Evolutionary conservation across 1,139 yeast species (phyloP), one percentile per base, ranked within the genome.

Genomic region (Lodderomyces metapsilosis): DNA sequence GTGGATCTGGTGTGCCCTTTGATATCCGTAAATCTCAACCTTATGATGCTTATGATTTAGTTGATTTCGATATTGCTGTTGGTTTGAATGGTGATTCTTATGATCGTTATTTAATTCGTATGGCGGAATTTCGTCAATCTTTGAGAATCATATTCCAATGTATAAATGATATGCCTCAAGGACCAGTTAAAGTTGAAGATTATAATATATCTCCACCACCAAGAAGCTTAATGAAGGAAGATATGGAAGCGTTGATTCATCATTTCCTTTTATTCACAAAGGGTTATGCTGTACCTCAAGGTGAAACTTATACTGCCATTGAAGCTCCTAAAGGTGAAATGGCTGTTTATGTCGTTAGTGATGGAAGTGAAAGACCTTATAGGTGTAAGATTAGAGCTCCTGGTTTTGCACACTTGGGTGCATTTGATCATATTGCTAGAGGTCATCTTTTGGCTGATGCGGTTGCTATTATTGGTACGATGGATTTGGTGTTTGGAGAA

Each of bases 261-360:
- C 96, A 88, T 69, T 88, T 88, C 76, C 73, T 88, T 62, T 74
- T 86, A 53, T 88, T 82, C 72, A 85, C 95, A 43, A 88, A 88
- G 75, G 96, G 96, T 52, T 87, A 81, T 62, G 82, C 85, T 38
- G 96, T 88, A 34, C 96, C 96, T 36, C 85, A 81, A 45, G 96
- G 96, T 56, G 96, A 88, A 71, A 85, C 96, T 20, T 88, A 88
- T 64, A 86, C 94, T 41, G 94, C 88, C 44, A 88, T 88, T 52
- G 96, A 88, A 70, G 96, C 96, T 28, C 96, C 96, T 62, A 88
- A 88, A 79, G 96, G 96, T 59, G 96, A 88, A 68, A 86, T 88
- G 95, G 96, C 86, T 47, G 95, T 87, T 44, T 88, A 84, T 59
- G 84, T 88, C 42, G 95, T 88, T 45, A 81, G 91, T 51, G 96